Conservation (phyloP, 495 filamentous ascomycete genomes). For the Penicillium soppii region DNA sequence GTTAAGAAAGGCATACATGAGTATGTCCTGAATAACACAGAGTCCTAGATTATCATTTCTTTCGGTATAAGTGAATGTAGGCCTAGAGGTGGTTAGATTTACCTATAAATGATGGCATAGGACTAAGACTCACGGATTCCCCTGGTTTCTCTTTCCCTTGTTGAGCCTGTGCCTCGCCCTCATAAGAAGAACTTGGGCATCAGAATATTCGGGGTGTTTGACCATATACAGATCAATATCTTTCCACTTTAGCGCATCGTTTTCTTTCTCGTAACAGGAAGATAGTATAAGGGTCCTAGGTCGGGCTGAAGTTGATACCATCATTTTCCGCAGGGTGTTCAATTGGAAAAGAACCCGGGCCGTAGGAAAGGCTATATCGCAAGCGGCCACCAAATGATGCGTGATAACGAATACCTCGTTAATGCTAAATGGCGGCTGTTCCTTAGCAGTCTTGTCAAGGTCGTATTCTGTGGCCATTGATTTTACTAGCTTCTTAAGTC, state of each 20-base stretch:
- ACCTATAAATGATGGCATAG: background rate
- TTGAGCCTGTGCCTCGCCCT: conserved; percentile 22
- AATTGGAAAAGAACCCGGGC: conserved; percentile 15
- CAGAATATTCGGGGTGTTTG: conserved; percentile 20
- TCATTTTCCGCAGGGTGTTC: conserved; percentile 27
- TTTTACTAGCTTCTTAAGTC: background rate
- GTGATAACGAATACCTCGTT: conserved; percentile 19
- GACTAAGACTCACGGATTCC: conserved; percentile 13
- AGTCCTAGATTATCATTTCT: conserved; percentile 26
- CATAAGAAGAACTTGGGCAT: conserved; percentile 23
- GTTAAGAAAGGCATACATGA: conserved; percentile 16
- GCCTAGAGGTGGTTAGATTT: conserved; percentile 10
- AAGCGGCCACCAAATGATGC: conserved; percentile 12
- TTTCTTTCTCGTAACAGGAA: conserved; percentile 15
- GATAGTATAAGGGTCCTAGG: conserved; percentile 19
- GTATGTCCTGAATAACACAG: conserved; percentile 22
- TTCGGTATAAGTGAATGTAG: conserved; percentile 22
- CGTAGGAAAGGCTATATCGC: conserved; percentile 15
- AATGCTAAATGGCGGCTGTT: conserved; percentile 5
- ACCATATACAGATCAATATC: conserved; percentile 27
- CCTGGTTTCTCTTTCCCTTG: conserved; percentile 24
- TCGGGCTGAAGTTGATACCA: conserved; percentile 19
- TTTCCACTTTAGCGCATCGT: conserved; percentile 25
- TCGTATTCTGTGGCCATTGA: conserved; percentile 4
- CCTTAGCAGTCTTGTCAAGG: conserved; percentile 1